Evolutionary conservation across 805 yeast genomes (phyloP), one percentile per base, ranked within the genome.

Genomic region (Brettanomyces custersianus): DNA sequence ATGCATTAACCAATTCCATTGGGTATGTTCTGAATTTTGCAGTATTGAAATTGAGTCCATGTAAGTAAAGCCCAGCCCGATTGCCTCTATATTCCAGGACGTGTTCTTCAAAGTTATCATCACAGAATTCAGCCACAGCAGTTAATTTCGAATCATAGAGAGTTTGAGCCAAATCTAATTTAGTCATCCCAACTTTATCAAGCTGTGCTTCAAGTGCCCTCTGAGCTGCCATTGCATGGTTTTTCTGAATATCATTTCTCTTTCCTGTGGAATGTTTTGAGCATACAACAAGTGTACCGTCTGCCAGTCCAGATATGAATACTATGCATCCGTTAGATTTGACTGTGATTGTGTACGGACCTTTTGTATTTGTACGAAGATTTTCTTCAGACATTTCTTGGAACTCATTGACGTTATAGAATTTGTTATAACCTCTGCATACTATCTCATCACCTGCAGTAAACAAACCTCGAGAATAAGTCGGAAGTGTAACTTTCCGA

Each of bases 321-420:
- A 84, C 77, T 36, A 92, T 87, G 50, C 96, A 92, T 0, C 99
- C 99, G 52, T 92, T 92, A 39, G 94, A 94, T 53, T 92, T 92
- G 25, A 80, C 65, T 0, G 96, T 77, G 2, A 87, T 72, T 15
- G 70, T 72, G 54, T 80, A 92, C 0, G 96, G 96, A 0, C 95
- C 96, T 4, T 28, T 22, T 0, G 92, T 79, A 22, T 63, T 47
- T 1, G 44, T 33, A n/a, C 49, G 46, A 4, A 87, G 51, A 45
- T 53, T 49, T 0, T 57, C 59, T 64, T 75, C 66, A 40, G 63
- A 68, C 0, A 94, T 80, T 5, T 43, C 43, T 0, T 59, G 44
- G 2, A 70, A 66, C 54, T 92, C 98, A 42, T 66, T 72, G 4
- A 86, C 63, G 51, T 83, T 90, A 70, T 86, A 92, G 57, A 92